Evolutionary conservation across 1,284 basidiomycete species (phyloP), one percentile per base, ranked within the genome.

Genomic region (Sutorius eximius): DNA sequence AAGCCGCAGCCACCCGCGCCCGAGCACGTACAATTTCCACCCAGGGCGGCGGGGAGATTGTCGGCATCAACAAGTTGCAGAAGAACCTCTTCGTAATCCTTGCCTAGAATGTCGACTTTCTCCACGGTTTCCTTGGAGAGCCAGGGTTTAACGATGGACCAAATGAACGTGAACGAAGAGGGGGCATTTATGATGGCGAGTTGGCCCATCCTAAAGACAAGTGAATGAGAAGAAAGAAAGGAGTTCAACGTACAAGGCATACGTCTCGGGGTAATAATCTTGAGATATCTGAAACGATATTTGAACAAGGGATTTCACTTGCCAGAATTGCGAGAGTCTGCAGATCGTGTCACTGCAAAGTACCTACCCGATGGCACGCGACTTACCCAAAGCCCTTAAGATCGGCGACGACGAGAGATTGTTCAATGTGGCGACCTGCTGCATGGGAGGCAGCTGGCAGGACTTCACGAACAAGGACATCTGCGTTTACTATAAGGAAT

Each of bases 251-350:
- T 8, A 18, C 40, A 38, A 41, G 36, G 67, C 81, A 56, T 64
- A 89, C 87, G 84, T 85, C 67, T 89, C 87, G 2, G 87, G 87
- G 59, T 80, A 88, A 67, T 86, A 89, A 63, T 87, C 86, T 69
- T 89, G 87, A 1, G 86, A 87, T 48, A 89, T 75, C 61, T 88
- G 84, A 69, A 89, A 86, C 5, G 82, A 81, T 46, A 70, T 71
- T 41, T 80, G 75, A 30, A 78, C 77, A 16, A 89, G 73, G 45
- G 75, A 73, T 67, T 85, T 87, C 75, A 87, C 83, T 63, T 87
- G 81, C 87, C 87, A 89, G 63, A 89, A 89, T 61, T 87, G 82
- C 48, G 74, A 71, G 45, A 88, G 66, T 15, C 86, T 87, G 45
- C 16, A 37, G 29, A 30, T 37, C 36, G 33, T 42, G 24, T 51